Evolutionary conservation across 176 grass and related monocot genomes (phyloP), one percentile per base, ranked within the genome.

Genomic region (Triticum monococcum): DNA sequence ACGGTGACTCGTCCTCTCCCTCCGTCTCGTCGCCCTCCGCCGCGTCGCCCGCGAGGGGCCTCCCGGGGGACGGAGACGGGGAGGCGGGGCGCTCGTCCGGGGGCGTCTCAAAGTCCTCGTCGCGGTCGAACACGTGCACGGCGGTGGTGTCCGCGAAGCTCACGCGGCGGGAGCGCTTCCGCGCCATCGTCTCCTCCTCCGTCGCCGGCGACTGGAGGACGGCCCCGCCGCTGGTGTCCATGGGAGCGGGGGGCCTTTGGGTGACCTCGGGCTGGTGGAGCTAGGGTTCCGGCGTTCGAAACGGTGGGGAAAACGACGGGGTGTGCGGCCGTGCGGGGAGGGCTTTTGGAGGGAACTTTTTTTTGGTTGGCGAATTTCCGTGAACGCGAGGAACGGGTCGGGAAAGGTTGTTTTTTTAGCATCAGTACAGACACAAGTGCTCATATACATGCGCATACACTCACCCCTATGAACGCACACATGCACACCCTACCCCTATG

Each of bases 111-210:
- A 84, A 83, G 59, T 95, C 93, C 80, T 98, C 93, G 87, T 99
- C 97, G 72, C 97, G 90, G 52, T 88, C 89, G 90, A 96, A 99
- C 82, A 99, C 90, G 83, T 94, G 97, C 59, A 99, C 89, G 50
- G 92, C 92, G 46, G 97, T 99, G 61, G 79, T 99, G 38, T 99
- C 97, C 12, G 97, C 94, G 46, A 99, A 99, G 90, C 97, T 99
- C 48, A 99, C 97, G 28, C 97, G 92, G 63, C 97, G 97, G 38
- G 93, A 92, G 77, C 83, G 91, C 94, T 81, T 91, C 33, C 88
- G 83, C 70, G 87, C 83, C 31, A 96, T 68, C 59, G 90, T 96
- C 52, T 90, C 97, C 8, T 94, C 92, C 87, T 90, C 90, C 50
- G 88, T 94, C 70, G 60, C 94, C 74, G 84, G 89, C 72, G 81